Conservation (phyloP, 139 green algal genomes). For the Gonium pectorale region DNA sequence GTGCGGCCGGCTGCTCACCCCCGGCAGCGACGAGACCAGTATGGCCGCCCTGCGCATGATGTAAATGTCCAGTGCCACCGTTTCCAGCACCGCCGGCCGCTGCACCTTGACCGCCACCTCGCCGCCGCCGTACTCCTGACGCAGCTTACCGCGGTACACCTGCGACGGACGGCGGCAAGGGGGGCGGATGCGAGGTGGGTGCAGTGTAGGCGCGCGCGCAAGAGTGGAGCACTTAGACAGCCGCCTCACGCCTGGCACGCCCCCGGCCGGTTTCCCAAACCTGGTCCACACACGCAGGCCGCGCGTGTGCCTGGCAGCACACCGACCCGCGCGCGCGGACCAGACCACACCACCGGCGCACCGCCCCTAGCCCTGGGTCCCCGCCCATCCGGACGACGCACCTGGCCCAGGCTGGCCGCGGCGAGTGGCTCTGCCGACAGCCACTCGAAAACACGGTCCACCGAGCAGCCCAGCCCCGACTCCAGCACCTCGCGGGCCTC, state of each 20-base stretch:
- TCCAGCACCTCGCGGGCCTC: conserved; percentile 63
- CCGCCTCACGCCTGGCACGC: too few relatives aligned
- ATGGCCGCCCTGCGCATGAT: conserved; percentile 73
- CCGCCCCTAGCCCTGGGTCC: background rate
- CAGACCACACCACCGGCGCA: too few relatives aligned
- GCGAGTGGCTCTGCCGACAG: conserved; percentile 72
- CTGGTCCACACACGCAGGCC: too few relatives aligned
- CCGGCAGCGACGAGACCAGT: conserved; percentile 58
- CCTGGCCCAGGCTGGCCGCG: conserved; percentile 74
- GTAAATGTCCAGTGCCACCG: conserved; percentile 91
- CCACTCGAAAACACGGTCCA: conserved; percentile 70
- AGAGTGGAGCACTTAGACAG: too few relatives aligned
- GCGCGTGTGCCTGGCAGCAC: too few relatives aligned
- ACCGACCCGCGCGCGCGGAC: too few relatives aligned
- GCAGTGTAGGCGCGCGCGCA: too few relatives aligned
- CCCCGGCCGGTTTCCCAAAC: too few relatives aligned
- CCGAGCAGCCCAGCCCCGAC: conserved; percentile 46
- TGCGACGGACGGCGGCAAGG: background rate
- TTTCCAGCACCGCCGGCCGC: conserved; percentile 87
- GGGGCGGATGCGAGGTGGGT: too few relatives aligned
- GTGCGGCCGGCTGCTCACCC: conserved; percentile 47
- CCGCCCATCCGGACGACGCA: background rate
- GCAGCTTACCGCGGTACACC: conserved; percentile 80
- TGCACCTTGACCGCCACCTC: conserved; percentile 92
- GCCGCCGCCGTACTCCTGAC: conserved; percentile 54